These are phyloP conservation scores for Myriosclerotinia curreyana DNA, from an alignment of 2,329 filamentous ascomycete species.

Conservation along the genomic window DNA sequence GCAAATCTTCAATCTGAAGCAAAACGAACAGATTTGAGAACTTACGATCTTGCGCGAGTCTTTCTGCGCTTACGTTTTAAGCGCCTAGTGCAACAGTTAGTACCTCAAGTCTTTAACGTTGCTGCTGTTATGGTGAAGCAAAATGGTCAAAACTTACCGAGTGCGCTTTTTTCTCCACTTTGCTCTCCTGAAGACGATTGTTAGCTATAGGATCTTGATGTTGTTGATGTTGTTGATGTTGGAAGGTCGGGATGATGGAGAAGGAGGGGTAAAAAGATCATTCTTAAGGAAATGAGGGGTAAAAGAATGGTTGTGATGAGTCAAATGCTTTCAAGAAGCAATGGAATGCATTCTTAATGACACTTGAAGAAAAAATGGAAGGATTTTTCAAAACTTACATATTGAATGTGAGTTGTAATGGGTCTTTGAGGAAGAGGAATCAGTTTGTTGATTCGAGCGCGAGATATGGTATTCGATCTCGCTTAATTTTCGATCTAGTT, in stretches of 20 bases:
- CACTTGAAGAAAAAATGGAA: background rate
- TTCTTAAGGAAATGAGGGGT: background rate
- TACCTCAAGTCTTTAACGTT: no score
- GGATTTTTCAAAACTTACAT: constrained; percentile 10
- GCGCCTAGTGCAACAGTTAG: no score
- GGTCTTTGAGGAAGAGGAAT: background rate
- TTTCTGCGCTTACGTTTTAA: constrained; percentile 99
- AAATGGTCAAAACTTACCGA: no score
- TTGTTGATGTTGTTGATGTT: constrained; percentile 5
- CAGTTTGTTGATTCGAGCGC: background rate
- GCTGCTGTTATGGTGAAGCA: no score
- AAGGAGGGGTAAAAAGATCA: background rate
- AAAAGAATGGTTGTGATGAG: background rate
- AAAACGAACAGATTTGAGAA: constrained; percentile 31
- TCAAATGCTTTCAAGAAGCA: background rate
- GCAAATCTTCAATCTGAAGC: background rate
- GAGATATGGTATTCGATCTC: constrained; percentile 5
- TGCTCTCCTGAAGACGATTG: constrained; percentile 61
- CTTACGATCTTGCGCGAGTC: constrained; percentile 96
- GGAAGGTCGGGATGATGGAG: background rate
- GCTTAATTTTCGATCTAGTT: constrained; percentile 11
- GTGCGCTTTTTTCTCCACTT: constrained; percentile 99
- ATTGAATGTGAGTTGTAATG: constrained; percentile 5
- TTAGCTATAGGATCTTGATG: constrained; percentile 3
- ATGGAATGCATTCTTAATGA: background rate